Conservation (phyloP, 2,329 filamentous ascomycete species). For the Phialophora chinensis region DNA sequence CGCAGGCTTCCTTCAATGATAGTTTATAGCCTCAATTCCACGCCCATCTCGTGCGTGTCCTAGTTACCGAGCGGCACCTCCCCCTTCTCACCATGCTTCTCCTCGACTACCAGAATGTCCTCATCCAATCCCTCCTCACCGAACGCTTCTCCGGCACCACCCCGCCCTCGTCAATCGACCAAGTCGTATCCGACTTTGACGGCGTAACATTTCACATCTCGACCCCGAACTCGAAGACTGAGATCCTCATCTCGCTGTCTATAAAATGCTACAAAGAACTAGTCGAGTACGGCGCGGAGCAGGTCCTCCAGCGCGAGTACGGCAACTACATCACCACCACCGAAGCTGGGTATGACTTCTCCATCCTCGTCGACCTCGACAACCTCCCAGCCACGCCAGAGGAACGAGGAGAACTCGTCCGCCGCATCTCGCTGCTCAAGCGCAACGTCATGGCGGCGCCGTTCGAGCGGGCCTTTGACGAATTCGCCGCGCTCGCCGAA, state of each 20-base stretch:
- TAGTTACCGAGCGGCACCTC: neutral
- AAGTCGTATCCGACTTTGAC: slow-evolving; percentile 98
- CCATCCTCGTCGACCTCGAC: slow-evolving; percentile 86
- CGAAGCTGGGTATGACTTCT: slow-evolving; percentile 95
- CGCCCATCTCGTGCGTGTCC: neutral
- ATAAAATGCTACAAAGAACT: slow-evolving; percentile 95
- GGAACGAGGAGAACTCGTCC: slow-evolving; percentile 82
- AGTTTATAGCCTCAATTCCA: neutral
- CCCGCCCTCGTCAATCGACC: slow-evolving; percentile 74
- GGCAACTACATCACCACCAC: slow-evolving; percentile 85
- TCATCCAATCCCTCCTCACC: slow-evolving; percentile 94
- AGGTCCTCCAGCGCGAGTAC: slow-evolving; percentile 93
- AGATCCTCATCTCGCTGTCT: slow-evolving; percentile 92
- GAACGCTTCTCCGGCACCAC: slow-evolving; percentile 83
- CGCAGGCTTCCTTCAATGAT: neutral
- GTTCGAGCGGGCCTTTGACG: slow-evolving; percentile 95
- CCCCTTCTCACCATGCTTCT: slow-evolving; percentile 70
- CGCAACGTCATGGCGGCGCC: slow-evolving; percentile 98
- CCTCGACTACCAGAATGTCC: slow-evolving; percentile 97
- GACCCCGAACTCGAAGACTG: slow-evolving; percentile 89
- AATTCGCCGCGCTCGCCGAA: slow-evolving; percentile 84
- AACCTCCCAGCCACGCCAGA: slow-evolving; percentile 83
- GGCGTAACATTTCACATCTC: slow-evolving; percentile 98
- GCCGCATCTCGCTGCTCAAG: slow-evolving; percentile 88
- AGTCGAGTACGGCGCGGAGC: slow-evolving; percentile 87